phyloP scores from a whole-genome alignment of 2,329 filamentous ascomycete genomes.

The Aspergillus novofumigatus region DNA sequence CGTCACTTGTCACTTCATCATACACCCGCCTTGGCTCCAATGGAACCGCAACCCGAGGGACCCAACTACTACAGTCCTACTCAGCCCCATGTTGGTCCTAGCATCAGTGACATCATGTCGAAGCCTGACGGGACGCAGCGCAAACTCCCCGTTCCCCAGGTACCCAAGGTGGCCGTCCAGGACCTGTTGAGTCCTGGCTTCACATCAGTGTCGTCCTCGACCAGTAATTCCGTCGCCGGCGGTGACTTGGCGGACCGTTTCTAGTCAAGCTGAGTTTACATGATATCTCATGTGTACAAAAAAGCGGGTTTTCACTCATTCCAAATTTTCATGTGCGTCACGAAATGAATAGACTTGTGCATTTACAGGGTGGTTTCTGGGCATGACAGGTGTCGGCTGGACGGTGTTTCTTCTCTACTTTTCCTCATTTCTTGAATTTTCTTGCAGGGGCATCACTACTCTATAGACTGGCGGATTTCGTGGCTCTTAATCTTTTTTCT shows the following conservation, averaged over 20 bases:
- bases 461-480: constrained; percentile 24
- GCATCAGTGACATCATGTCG: constrained; percentile 89
- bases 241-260: constrained; percentile 61
- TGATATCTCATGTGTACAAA: constrained; percentile 8
- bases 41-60: constrained; percentile 62
- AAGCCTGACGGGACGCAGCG: constrained; percentile 80
- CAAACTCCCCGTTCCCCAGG: constrained; percentile 85
- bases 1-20: constrained; percentile 67
- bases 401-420: constrained; percentile 7
- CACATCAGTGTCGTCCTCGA: constrained; percentile 71
- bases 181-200: constrained; percentile 72
- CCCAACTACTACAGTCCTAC: constrained; percentile 56
- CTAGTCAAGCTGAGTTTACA: constrained; percentile 20
- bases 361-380: constrained; percentile 33
- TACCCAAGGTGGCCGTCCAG: constrained; percentile 81
- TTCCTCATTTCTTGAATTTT: constrained; percentile 9
- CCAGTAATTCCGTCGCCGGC: constrained; percentile 72
- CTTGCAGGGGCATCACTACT: constrained; percentile 21
- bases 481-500: constrained; percentile 10
- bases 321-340: constrained; percentile 29
- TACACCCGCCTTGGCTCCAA: constrained; percentile 64
- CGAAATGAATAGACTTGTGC: constrained; percentile 40
- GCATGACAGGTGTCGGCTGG: constrained; percentile 35
- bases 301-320: constrained; percentile 9
- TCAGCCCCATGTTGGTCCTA: constrained; percentile 62